Base-by-base conservation (phyloP, 495 filamentous ascomycete genomes). In the Filosporella fistucella region DNA sequence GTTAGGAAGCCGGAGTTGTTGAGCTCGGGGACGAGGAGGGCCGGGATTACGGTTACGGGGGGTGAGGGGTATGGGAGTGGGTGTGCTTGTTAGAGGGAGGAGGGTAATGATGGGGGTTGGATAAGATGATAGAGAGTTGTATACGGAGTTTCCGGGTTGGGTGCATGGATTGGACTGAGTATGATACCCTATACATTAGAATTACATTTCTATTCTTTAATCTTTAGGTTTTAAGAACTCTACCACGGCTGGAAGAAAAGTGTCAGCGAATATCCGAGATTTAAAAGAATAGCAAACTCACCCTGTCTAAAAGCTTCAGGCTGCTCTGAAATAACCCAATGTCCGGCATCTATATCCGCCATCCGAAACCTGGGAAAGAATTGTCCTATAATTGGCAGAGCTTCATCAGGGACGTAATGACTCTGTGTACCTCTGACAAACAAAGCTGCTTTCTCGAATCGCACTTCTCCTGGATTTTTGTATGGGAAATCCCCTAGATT, bases 281-380 rank as follows among this genome's bases (percentile, higher is more conserved):
- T n/a, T n/a, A n/a, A n/a, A n/a, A n/a, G n/a, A 25, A 36, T 13
- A 36, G 25, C 34, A 45, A 11, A 63, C 79, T 64, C 64, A 94
- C 89, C 85, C 72, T 80, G 69, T 59, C 85, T 75, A 60, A 98
- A 98, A 2, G 70, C 84, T 61, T 93, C 85, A 0, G 93, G 93
- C 47, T 90, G 87, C 71, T 97, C 91, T 9, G 87, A 88, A 54
- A 94, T 91, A 0, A 98, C 70, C 93, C 93, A 97, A 61, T 98
- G 93, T 0, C 93, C 93, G 4, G 84, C 77, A 16, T 96, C 87
- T 26, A 96, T 77, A 68, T 96, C 91, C 12, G 73, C 78, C 25
- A 96, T 60, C 57, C 77, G 64, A 47, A 96, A 93, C 32, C 75
- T 69, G 22, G 93, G 93, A 63, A 96, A 98, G 65, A 97, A 96